Conservation (phyloP, 2,329 filamentous ascomycete genomes). For the Trichoderma sp. region DNA sequence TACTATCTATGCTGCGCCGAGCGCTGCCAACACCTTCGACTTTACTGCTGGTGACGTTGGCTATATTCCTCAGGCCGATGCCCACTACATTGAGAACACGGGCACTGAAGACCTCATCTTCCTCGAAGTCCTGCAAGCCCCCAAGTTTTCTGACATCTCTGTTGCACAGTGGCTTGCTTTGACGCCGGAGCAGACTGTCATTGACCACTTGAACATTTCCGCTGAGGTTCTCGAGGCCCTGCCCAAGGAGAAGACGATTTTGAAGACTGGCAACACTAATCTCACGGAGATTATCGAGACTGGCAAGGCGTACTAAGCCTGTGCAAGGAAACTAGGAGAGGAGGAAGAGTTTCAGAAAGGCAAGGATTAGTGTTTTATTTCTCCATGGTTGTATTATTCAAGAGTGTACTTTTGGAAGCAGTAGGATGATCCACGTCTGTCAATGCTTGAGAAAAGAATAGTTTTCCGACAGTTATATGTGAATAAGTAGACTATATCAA, state of each 20-base stretch:
- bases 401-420: neutral
- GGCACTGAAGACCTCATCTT: slow-evolving; percentile 60
- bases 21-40: slow-evolving; percentile 57
- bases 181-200: slow-evolving; percentile 60
- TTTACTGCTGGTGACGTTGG: slow-evolving; percentile 62
- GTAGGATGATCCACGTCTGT: neutral
- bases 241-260: slow-evolving; percentile 47
- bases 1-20: slow-evolving; percentile 57
- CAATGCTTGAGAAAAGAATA: neutral
- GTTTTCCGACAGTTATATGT: accelerated
- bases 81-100: slow-evolving; percentile 65
- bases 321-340: neutral
- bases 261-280: slow-evolving; percentile 47
- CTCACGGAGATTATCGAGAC: slow-evolving; percentile 37
- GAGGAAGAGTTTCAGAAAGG: neutral
- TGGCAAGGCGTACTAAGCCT: slow-evolving; percentile 31
- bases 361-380: neutral
- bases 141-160: slow-evolving; percentile 55
- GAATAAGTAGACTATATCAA: neutral
- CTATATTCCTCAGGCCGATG: slow-evolving; percentile 53
- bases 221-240: slow-evolving; percentile 43
- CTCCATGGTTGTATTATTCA: neutral
- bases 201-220: slow-evolving; percentile 54
- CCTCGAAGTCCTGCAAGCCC: slow-evolving; percentile 60
- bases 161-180: slow-evolving; percentile 62